Conservation (phyloP, 1,139 yeast species). For the Candida sp. region DNA sequence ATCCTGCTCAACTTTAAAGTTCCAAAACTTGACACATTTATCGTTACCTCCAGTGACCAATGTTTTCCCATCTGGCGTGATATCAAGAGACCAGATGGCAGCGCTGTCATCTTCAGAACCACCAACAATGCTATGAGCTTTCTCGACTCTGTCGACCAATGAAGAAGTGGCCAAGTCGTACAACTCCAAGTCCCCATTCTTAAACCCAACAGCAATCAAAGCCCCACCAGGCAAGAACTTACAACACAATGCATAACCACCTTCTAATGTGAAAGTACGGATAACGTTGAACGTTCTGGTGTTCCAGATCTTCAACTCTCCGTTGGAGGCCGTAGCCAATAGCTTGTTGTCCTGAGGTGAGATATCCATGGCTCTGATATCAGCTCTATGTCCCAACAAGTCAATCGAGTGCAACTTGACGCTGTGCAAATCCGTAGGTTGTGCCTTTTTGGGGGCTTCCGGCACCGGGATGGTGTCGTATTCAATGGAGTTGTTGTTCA, state of each 20-base stretch:
- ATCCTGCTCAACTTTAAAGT: conserved; percentile 69
- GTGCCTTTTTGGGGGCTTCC: conserved; percentile 44
- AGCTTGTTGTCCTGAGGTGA: conserved; percentile 84
- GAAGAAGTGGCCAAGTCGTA: conserved; percentile 89
- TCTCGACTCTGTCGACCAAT: conserved; percentile 68
- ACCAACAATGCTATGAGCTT: conserved; percentile 58
- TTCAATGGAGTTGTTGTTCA: conserved; percentile 78
- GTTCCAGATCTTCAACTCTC: conserved; percentile 90
- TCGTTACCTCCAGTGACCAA: conserved; percentile 96
- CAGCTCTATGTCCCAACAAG: conserved; percentile 86
- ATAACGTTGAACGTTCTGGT: conserved; percentile 72
- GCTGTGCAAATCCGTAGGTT: conserved; percentile 36
- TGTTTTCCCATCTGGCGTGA: conserved; percentile 84
- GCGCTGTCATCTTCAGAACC: conserved; percentile 48
- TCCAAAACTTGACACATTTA: conserved; percentile 90
- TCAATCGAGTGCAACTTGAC: conserved; percentile 63
- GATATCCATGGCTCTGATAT: conserved; percentile 81
- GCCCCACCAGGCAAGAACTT: conserved; percentile 93
- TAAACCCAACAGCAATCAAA: conserved; percentile 87
- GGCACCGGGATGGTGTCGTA: conserved; percentile 62
- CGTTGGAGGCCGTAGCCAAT: conserved; percentile 90
- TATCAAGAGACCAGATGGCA: conserved; percentile 91
- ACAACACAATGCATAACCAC: conserved; percentile 87
- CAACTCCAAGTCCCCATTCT: conserved; percentile 82
- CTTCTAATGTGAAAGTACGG: conserved; percentile 71